Evolutionary conservation across 2,329 filamentous ascomycete species (phyloP).

Genomic region (Cladosporium sp.): DNA sequence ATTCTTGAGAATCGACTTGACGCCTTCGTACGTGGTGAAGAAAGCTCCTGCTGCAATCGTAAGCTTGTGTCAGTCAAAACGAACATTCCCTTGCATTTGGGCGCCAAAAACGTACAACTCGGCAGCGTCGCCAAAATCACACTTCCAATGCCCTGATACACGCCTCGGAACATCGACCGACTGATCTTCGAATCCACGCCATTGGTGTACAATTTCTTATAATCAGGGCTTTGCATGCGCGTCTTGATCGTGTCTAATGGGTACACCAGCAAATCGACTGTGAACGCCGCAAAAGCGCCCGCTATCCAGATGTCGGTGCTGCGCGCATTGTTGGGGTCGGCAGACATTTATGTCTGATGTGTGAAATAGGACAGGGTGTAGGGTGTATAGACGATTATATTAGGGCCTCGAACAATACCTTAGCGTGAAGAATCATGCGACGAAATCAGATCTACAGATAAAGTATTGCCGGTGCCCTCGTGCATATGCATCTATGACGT

Average conservation of each 20-base stretch:
- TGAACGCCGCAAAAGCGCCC: conserved; percentile 78
- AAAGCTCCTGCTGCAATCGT: conserved; percentile 66
- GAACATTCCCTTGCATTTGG: not conserved
- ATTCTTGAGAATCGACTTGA: conserved; percentile 60
- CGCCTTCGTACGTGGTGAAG: conserved; percentile 82
- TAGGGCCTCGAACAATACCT: not conserved
- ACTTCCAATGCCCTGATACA: conserved; percentile 85
- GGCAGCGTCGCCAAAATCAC: conserved; percentile 84
- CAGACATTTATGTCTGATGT: conserved; percentile 23
- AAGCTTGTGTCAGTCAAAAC: not conserved
- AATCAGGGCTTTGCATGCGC: conserved; percentile 73
- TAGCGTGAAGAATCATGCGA: not conserved
- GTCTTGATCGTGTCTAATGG: conserved; percentile 90
- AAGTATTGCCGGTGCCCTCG: not conserved
- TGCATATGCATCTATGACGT: not conserved
- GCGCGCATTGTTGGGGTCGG: conserved; percentile 25
- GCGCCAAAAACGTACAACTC: conserved; percentile 57
- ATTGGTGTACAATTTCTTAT: conserved; percentile 62
- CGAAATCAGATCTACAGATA: conserved; percentile 8
- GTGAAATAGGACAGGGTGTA: no score
- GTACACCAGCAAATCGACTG: conserved; percentile 79
- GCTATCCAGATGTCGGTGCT: conserved; percentile 45
- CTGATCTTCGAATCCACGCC: conserved; percentile 52
- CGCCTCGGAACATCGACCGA: conserved; percentile 60
- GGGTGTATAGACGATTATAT: not conserved